Percentiles rank a stretch among this genome's conserved stretches.
Evolutionary conservation across 257 asterid species (phyloP).

Genomic region (Ilex asprella): DNA sequence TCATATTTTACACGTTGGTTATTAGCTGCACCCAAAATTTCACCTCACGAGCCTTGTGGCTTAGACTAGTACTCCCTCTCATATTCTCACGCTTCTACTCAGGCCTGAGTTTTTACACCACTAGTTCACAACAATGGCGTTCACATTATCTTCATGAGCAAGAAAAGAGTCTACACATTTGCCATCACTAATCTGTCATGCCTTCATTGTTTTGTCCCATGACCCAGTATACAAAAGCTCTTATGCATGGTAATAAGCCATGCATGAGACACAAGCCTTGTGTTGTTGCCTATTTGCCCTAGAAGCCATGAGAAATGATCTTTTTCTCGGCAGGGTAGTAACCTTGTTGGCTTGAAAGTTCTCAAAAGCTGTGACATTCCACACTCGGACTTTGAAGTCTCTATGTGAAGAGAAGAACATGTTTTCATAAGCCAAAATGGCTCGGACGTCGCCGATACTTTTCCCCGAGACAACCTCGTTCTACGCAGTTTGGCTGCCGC

Average conservation of each 20-base stretch:
- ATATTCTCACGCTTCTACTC: too few relatives aligned
- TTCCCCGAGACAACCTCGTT: conserved; percentile 52
- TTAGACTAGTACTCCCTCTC: too few relatives aligned
- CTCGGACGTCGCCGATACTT: conserved; percentile 46
- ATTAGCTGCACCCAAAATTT: too few relatives aligned
- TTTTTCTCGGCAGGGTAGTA: conserved; percentile 34
- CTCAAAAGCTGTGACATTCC: conserved; percentile 37
- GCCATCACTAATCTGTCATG: conserved; percentile 59
- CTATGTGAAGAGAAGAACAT: conserved; percentile 66
- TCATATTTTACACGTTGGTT: too few relatives aligned
- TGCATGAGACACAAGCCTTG: conserved; percentile 60
- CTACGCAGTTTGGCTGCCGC: conserved; percentile 82
- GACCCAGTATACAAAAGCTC: conserved; percentile 82
- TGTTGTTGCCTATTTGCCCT: conserved; percentile 22
- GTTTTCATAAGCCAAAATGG: conserved; percentile 56
- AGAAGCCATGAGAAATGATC: conserved; percentile 22
- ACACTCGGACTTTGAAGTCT: conserved; percentile 48
- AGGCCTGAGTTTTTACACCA: too few relatives aligned
- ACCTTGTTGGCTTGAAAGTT: conserved; percentile 46
- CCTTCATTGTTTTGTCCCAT: conserved; percentile 56
- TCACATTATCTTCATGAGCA: too few relatives aligned
- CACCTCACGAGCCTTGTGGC: too few relatives aligned
- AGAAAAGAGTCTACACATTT: too few relatives aligned
- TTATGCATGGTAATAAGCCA: conserved; percentile 77
- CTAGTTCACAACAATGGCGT: too few relatives aligned